A percentile compares a stretch with the other conserved stretches of the same genome.
Evolutionary conservation across 2,329 filamentous ascomycete genomes (phyloP).

Genomic region (Gaeumannomyces tritici): DNA sequence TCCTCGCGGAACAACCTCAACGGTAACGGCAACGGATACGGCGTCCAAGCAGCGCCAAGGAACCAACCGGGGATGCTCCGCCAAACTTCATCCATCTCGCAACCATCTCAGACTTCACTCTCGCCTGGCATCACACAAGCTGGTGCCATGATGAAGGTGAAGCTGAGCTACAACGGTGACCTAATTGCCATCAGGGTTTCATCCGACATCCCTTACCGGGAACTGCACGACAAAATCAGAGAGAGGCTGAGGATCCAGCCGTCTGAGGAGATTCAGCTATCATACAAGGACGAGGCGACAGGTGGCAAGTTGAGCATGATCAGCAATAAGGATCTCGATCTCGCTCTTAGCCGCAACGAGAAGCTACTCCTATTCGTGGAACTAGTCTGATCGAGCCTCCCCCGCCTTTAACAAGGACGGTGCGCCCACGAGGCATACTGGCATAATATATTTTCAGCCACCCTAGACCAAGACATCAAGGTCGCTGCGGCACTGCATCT

Average conservation of each 20-base stretch:
- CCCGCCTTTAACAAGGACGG: neutral
- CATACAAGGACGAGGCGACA: slow-evolving; percentile 77
- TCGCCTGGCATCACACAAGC: slow-evolving; percentile 36
- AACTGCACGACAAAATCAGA: slow-evolving; percentile 74
- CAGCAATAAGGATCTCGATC: slow-evolving; percentile 72
- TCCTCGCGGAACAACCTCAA: slow-evolving; percentile 57
- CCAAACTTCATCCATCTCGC: slow-evolving; percentile 37
- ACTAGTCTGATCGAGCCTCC: slow-evolving; percentile 24
- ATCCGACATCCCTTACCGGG: slow-evolving; percentile 64
- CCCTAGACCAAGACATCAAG: neutral
- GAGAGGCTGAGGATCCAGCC: slow-evolving; percentile 69
- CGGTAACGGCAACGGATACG: slow-evolving; percentile 38
- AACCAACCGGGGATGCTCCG: slow-evolving; percentile 29
- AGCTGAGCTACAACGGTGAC: slow-evolving; percentile 88
- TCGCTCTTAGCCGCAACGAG: slow-evolving; percentile 72
- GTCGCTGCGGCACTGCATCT: neutral
- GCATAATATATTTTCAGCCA: neutral
- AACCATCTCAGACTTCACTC: slow-evolving; percentile 47
- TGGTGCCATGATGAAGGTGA: slow-evolving; percentile 70
- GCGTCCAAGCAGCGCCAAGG: slow-evolving; percentile 36
- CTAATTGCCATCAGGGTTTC: slow-evolving; percentile 87
- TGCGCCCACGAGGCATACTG: neutral
- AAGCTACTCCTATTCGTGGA: slow-evolving; percentile 75
- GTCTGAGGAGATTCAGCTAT: slow-evolving; percentile 64
- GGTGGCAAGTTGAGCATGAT: slow-evolving; percentile 66